Conservation (phyloP, 2,329 filamentous ascomycete genomes). For the Pezicula radicicola region DNA sequence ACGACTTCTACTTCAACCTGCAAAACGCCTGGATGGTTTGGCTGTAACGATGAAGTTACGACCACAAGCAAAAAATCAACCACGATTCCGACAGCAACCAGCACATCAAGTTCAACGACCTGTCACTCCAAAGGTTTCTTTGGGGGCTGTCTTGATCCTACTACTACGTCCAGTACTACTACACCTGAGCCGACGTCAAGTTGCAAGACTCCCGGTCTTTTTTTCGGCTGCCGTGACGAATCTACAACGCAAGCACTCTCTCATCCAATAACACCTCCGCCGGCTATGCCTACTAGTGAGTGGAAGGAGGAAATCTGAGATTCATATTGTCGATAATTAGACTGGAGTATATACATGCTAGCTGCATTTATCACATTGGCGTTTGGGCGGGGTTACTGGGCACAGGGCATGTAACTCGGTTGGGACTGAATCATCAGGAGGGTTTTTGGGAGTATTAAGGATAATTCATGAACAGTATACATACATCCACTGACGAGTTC, state of each 20-base stretch:
- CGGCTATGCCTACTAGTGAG: slow-evolving; percentile 18
- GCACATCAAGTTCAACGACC: slow-evolving; percentile 24
- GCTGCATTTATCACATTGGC: neutral
- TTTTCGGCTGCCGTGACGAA: slow-evolving; percentile 52
- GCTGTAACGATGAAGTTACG: slow-evolving; percentile 45
- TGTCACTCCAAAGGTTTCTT: slow-evolving; percentile 42
- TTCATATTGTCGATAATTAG: slow-evolving; percentile 9
- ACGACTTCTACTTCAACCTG: slow-evolving; percentile 37
- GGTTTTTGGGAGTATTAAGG: slow-evolving; percentile 9
- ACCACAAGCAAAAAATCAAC: slow-evolving; percentile 31
- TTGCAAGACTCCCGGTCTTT: slow-evolving; percentile 53
- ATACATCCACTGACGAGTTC: too few relatives aligned
- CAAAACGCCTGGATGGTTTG: slow-evolving; percentile 43
- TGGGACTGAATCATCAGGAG: neutral
- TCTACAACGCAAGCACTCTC: slow-evolving; percentile 31
- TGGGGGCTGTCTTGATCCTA: slow-evolving; percentile 45
- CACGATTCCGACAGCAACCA: slow-evolving; percentile 22
- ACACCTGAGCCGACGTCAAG: slow-evolving; percentile 27
- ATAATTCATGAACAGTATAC: neutral
- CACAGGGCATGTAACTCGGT: neutral
- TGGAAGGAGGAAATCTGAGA: slow-evolving; percentile 24
- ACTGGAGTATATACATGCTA: neutral
- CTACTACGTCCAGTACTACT: slow-evolving; percentile 33
- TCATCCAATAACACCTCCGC: slow-evolving; percentile 31
- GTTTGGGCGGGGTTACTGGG: neutral